Percentiles rank a stretch among this genome's conserved stretches.
Evolutionary conservation across 345 rosid species (phyloP).

Genomic region (Populus ilicifolia): DNA sequence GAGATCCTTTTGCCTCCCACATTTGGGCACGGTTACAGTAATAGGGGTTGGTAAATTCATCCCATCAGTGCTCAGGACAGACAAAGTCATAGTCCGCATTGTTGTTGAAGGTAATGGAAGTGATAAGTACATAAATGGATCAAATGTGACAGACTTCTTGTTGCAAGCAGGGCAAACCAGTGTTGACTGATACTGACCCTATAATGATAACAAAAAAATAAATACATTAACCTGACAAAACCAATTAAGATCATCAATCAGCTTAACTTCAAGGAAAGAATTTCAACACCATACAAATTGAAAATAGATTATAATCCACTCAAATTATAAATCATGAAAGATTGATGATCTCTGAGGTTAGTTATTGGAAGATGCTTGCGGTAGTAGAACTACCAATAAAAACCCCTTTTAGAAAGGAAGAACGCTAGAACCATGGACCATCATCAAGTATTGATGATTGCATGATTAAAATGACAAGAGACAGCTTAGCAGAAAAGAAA

Average conservation of each 20-base stretch:
- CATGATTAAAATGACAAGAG: too few relatives aligned
- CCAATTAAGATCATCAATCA: not conserved
- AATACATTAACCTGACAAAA: not conserved
- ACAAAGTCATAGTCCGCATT: conserved; percentile 24
- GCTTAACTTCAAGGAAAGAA: not conserved
- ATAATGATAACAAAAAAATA: not conserved
- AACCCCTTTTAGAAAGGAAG: not conserved
- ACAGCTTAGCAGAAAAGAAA: not conserved
- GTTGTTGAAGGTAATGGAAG: conserved; percentile 26
- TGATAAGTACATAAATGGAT: conserved; percentile 27
- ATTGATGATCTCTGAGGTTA: not conserved
- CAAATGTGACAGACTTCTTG: conserved; percentile 23
- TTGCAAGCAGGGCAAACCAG: conserved; percentile 15
- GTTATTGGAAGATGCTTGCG: not conserved
- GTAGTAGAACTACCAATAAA: not conserved
- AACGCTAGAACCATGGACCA: too few relatives aligned
- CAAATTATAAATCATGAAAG: not conserved
- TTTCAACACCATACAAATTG: not conserved
- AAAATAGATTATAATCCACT: not conserved
- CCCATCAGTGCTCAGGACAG: conserved; percentile 22
- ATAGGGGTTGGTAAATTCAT: conserved; percentile 14
- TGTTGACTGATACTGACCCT: conserved; percentile 28
- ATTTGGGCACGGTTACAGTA: conserved; percentile 20
- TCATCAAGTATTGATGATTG: too few relatives aligned
- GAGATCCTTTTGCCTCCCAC: conserved; percentile 28